Base-by-base conservation (phyloP, 2,329 filamentous ascomycete genomes). In the Geosmithia putterillii region DNA sequence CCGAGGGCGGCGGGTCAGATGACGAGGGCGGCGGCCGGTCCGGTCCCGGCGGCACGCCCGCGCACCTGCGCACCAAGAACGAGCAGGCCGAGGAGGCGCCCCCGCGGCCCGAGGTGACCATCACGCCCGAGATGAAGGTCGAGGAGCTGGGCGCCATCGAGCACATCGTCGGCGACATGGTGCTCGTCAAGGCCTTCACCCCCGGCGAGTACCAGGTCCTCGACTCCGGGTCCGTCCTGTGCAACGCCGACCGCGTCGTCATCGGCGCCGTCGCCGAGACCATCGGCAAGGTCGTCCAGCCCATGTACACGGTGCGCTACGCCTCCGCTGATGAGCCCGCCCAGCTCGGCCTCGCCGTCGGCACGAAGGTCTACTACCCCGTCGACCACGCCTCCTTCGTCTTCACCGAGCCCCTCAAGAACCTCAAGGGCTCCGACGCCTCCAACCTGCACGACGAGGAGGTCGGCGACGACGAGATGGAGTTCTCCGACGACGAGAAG, bases 391-490 rank as follows among this genome's bases (percentile, higher is more conserved):
- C 87, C 36, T 80, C 74, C 0, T 94, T 83, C 53, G 86, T 95
- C 44, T 92, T 95, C 56, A 95, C 90, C 0, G 76, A 92, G 58
- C 79, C 82, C 7, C 67, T 96, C 45, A 84, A 83, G 60, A 74
- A 71, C 42, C 59, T 83, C 54, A 96, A 94, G 64, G 87, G 88
- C 46, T 92, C 87, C 9, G 92, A 98, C 61, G 90, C 92, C 8
- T 94, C 87, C 42, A 96, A 96, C 57, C 73, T 95, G 44, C 84
- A 95, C 60, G 92, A 96, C 52, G 92, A 98, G 60, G 90, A 96
- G 64, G 74, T 88, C 7, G 79, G 67, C 15, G 82, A 84, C 25
- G 86, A 94, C 34, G 90, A 96, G 58, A 76, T 87, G 52, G 92
- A 96, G 57, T 96, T 96, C 59, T 95, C 90, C 0, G 92, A 98